Base-by-base conservation (phyloP, 345 rosid species). In the Salix koriyanagi region DNA sequence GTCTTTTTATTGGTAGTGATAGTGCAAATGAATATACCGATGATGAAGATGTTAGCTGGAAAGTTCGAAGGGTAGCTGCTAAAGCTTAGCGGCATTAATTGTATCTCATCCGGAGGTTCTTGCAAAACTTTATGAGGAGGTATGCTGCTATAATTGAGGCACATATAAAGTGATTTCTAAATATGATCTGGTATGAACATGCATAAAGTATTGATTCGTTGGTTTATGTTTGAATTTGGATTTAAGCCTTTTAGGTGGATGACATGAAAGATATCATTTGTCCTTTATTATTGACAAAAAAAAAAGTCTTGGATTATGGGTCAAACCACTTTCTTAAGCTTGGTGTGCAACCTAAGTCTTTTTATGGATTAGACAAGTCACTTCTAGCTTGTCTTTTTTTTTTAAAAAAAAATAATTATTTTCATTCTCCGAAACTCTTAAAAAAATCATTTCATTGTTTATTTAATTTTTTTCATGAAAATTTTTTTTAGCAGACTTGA, bases 21-120 rank as follows among this genome's bases (percentile, higher is more conserved):
- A 94, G 98, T 88, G 97, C 97, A 79, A 94, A 92, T 83, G 99
- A 96, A 79, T 96, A 96, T 84, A 96, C 99, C 6, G 99, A 96
- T 83, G 99, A 96, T 85, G 99, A 96, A 84, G 99, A 96, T 88
- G 93, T 84, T 77, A 96, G 98, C 86, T 96, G 99, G 99, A 96
- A 96, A 88, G 98, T 96, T 83, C 88, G 99, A 85, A 91, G 99
- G 84, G 98, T 97, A 60, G 91, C 98, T 30, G 97, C 98, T 32
- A 96, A 96, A 89, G 98, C 78, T 86, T 96, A 84, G 94, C 99
- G 25, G 98, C 94, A 48, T 81, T 92, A 76, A 96, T 96, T 64
- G 92, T 94, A 80, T 94, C 99, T 82, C 97, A 97, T 75, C 95
- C 98, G 46, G 99, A 96, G 89, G 78, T 96, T 83, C 88, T 92